Percentiles rank a stretch among this genome's conserved stretches.
phyloP scores from a whole-genome alignment of 345 rosid genomes.

The Hibiscus mutabilis region DNA sequence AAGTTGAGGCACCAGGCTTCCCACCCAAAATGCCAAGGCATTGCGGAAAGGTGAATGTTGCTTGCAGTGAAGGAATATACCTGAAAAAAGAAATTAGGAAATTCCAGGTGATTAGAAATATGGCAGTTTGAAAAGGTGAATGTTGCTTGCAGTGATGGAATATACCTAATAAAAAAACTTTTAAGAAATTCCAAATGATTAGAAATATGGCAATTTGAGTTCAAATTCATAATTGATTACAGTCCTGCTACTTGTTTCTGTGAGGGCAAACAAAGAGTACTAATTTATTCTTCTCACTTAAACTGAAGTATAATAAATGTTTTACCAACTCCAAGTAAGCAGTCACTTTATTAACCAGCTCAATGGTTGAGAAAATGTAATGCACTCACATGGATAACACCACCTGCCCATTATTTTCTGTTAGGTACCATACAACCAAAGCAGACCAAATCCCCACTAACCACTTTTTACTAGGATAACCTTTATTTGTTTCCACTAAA shows the following conservation, averaged over 20 bases:
- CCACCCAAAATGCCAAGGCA: conserved; percentile 96
- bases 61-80: conserved; percentile 70
- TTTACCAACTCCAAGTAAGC: neutral
- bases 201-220: conserved; percentile 1
- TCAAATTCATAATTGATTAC: neutral
- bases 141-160: conserved; percentile 67
- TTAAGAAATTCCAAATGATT: conserved; percentile 2
- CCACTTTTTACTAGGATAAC: neutral
- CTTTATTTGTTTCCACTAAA: too few relatives aligned
- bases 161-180: conserved; percentile 40
- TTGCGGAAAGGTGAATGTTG: conserved; percentile 80
- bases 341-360: neutral
- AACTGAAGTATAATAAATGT: neutral
- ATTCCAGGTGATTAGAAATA: neutral
- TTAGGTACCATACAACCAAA: neutral
- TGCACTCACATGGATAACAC: neutral
- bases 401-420: too few relatives aligned
- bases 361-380: neutral
- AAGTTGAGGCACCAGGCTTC: conserved; percentile 85
- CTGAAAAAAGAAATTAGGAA: conserved; percentile 30
- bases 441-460: neutral
- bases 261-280: neutral
- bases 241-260: conserved; percentile 2
- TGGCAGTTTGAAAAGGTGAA: conserved; percentile 83
- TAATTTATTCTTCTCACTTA: neutral